Evolutionary conservation across 1,284 basidiomycete genomes (phyloP).

Genomic region (Fomitopsis pinicola): DNA sequence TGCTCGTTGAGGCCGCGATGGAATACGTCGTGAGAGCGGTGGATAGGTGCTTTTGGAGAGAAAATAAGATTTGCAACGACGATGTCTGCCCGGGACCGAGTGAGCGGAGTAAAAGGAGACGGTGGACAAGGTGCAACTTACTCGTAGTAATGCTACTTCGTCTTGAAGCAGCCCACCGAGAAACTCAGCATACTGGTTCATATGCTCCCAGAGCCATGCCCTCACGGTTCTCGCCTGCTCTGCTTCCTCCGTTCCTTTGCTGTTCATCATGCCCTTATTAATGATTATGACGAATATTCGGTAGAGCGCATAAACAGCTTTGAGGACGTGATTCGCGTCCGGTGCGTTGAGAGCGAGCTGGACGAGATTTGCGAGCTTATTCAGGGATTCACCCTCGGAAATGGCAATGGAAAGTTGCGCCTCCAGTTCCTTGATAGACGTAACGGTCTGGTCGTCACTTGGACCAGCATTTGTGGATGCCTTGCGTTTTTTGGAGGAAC

Average conservation of each 20-base stretch:
- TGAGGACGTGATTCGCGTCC: slow-evolving; percentile 59
- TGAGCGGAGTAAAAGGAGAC: not conserved
- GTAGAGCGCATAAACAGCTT: slow-evolving; percentile 80
- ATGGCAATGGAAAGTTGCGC: slow-evolving; percentile 45
- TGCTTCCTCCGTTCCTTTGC: slow-evolving; percentile 18
- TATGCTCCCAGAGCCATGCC: slow-evolving; percentile 69
- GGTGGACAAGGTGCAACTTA: slow-evolving; percentile 27
- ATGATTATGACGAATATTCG: slow-evolving; percentile 73
- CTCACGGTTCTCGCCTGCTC: slow-evolving; percentile 66
- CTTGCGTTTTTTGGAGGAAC: slow-evolving; percentile 54
- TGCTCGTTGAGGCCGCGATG: slow-evolving; percentile 14
- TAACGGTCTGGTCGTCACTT: slow-evolving; percentile 24
- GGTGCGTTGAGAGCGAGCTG: slow-evolving; percentile 42
- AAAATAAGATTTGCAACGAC: slow-evolving; percentile 75
- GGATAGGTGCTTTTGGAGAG: slow-evolving; percentile 76
- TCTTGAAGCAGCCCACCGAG: slow-evolving; percentile 71
- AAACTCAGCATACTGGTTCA: slow-evolving; percentile 65
- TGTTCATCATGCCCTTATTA: slow-evolving; percentile 48
- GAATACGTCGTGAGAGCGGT: slow-evolving; percentile 44
- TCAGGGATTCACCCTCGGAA: slow-evolving; percentile 60
- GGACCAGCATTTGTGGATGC: not conserved
- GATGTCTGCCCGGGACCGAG: slow-evolving; percentile 44
- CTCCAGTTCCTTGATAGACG: slow-evolving; percentile 46
- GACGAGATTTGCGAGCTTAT: slow-evolving; percentile 76
- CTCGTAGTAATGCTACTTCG: slow-evolving; percentile 59